Base-by-base conservation (phyloP, 257 asterid species). In the Solanum stenotomum region DNA sequence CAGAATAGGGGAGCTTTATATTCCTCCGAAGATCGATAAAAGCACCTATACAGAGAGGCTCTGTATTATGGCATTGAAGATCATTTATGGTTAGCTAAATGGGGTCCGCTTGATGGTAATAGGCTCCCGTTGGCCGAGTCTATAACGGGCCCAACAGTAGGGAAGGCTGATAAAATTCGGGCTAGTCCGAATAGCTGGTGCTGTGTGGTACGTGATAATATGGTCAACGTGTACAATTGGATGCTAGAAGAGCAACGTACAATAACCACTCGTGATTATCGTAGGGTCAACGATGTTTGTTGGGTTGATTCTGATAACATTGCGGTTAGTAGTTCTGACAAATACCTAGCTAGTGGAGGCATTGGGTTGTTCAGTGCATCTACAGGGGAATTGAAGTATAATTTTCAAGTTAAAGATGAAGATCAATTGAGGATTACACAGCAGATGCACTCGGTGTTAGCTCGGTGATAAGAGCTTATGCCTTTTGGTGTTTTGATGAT, bases 101-200 rank as follows among this genome's bases (percentile, higher is more conserved):
- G 96, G 94, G 98, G 98, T 31, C 88, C 94, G 0, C 93, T 96
- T 8, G 98, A 96, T 22, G 99, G 98, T 4, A 96, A 96, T 86
- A 90, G 89, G 52, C 52, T 44, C 52, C 52, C 16, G 52, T 2
- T 44, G 15, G 52, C 52, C 2, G 5, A 44, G 52, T 10, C 52
- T 44, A 44, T 44, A 44, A 44, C 5, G 52, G 52, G 16, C 5
- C 52, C 52, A 44, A 44, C 52, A 44, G 14, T 2, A 44, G 0
- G 15, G 15, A 12, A 44, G 52, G 52, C 15, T 44, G 0, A 12
- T 11, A 44, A 11, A 44, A 44, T 44, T 59, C 92, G 98, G 11
- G 44, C 44, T 40, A 40, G 44, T 10, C 4, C 44, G 12, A 40
- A 40, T 40, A 40, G 44, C 44, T 40, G 44, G 44, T 40, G 44